Conservation (phyloP, 139 green algal species). For the Trebouxia sp. region DNA sequence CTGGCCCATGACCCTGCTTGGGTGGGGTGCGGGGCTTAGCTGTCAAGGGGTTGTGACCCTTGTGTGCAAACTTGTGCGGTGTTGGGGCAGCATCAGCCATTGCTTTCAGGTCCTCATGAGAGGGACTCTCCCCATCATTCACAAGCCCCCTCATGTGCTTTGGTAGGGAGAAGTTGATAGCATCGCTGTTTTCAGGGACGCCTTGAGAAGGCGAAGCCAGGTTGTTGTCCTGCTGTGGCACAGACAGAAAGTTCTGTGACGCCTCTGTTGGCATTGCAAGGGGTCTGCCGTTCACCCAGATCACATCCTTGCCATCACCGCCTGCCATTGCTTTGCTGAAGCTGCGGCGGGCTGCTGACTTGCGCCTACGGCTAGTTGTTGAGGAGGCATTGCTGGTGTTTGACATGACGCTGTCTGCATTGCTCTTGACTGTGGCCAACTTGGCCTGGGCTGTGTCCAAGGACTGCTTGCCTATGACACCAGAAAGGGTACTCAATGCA, state of each 20-base stretch:
- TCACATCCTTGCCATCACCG: not conserved
- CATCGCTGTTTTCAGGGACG: not conserved
- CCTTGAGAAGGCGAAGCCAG: not conserved
- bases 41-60: too few species aligned
- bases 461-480: not conserved
- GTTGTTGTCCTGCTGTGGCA: not conserved
- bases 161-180: conserved; percentile 21
- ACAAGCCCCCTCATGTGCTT: not conserved
- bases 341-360: not conserved
- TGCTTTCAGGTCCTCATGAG: not conserved
- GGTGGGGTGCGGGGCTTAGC: too few species aligned
- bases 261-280: not conserved
- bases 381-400: not conserved
- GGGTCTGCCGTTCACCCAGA: conserved; percentile 16
- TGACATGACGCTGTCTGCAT: conserved; percentile 11
- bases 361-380: not conserved
- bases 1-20: not conserved
- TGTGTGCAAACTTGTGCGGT: too few species aligned
- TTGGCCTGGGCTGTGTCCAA: not conserved
- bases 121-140: not conserved
- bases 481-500: too few species aligned
- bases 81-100: not conserved
- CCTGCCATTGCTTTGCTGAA: not conserved
- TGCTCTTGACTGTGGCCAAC: not conserved
- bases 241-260: not conserved